Evolutionary conservation across 2,329 filamentous ascomycete species (phyloP).

Genomic region (Penicillium nordicum): DNA sequence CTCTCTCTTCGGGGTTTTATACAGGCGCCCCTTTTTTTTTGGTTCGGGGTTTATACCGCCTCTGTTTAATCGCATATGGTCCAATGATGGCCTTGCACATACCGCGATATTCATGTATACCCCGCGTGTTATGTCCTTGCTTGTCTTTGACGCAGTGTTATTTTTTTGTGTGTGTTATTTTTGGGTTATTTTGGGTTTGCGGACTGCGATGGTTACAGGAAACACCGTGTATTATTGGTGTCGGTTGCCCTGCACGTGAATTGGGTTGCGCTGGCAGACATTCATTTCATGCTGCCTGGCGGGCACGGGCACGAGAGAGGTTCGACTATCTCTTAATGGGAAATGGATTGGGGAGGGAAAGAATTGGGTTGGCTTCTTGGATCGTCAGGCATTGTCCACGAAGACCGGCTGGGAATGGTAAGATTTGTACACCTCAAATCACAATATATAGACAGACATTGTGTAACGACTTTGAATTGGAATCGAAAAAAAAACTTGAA

Average conservation of each 20-base stretch:
- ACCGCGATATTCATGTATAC: conserved; percentile 1
- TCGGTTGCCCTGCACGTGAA: conserved; percentile 4
- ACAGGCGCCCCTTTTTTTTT: background rate
- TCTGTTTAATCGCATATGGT: conserved; percentile 9
- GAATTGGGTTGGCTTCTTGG: conserved; percentile 5
- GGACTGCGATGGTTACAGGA: background rate
- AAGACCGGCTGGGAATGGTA: conserved; percentile 11
- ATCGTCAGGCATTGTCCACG: conserved; percentile 19
- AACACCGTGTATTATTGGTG: conserved; percentile 19
- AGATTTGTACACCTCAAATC: background rate
- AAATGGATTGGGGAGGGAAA: conserved; percentile 2
- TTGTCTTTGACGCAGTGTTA: background rate
- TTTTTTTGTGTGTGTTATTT: background rate
- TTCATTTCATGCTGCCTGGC: conserved; percentile 17
- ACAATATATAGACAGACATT: conserved; percentile 8
- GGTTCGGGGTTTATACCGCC: conserved; percentile 3
- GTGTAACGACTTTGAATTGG: conserved; percentile 8
- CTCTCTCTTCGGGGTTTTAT: background rate
- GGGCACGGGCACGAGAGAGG: conserved; percentile 16
- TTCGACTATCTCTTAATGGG: conserved; percentile 5
- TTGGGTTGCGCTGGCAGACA: conserved; percentile 8
- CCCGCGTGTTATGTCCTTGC: background rate
- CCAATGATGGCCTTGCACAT: conserved; percentile 2
- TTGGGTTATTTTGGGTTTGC: background rate
- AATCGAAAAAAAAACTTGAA: conserved; percentile 1